These are phyloP conservation scores for Phylloporus sp. DNA, from an alignment of 1,284 basidiomycete species.

Conservation along the genomic window DNA sequence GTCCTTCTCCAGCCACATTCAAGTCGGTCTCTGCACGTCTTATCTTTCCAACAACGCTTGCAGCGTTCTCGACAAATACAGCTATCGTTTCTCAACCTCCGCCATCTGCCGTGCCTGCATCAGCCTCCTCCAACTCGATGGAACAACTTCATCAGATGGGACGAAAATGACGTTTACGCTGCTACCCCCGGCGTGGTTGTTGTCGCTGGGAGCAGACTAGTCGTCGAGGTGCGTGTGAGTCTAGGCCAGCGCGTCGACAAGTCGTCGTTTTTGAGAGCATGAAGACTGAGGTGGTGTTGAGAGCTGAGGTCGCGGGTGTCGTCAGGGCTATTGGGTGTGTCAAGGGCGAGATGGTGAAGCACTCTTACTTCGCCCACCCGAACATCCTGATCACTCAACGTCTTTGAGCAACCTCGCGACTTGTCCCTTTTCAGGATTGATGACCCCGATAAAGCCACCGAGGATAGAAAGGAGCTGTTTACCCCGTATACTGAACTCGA, in stretches of 20 bases:
- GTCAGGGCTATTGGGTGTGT: conserved; percentile 77
- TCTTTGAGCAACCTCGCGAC: no score
- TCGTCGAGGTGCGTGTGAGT: conserved; percentile 84
- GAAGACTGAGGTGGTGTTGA: conserved; percentile 93
- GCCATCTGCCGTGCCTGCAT: conserved; percentile 57
- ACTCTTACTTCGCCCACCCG: no score
- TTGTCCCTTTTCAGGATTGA: no score
- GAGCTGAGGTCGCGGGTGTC: conserved; percentile 72
- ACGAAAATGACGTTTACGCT: conserved; percentile 67
- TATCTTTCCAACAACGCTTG: conserved; percentile 58
- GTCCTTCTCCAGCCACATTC: conserved; percentile 51
- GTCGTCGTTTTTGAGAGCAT: conserved; percentile 91
- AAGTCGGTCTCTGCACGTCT: conserved; percentile 62
- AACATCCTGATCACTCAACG: no score
- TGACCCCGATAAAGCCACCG: no score
- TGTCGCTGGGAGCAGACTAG: conserved; percentile 71
- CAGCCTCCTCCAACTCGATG: conserved; percentile 58
- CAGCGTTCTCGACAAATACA: conserved; percentile 55
- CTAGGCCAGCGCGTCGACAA: conserved; percentile 81
- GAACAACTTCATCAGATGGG: conserved; percentile 71
- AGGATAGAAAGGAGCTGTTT: no score
- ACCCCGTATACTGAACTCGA: no score
- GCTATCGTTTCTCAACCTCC: conserved; percentile 78
- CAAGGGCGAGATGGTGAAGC: conserved; percentile 89
- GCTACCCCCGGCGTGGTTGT: conserved; percentile 72